Evolutionary conservation across 2,329 filamentous ascomycete species (phyloP), one percentile per base, ranked within the genome.

Genomic region (Pseudogymnoascus sp.): DNA sequence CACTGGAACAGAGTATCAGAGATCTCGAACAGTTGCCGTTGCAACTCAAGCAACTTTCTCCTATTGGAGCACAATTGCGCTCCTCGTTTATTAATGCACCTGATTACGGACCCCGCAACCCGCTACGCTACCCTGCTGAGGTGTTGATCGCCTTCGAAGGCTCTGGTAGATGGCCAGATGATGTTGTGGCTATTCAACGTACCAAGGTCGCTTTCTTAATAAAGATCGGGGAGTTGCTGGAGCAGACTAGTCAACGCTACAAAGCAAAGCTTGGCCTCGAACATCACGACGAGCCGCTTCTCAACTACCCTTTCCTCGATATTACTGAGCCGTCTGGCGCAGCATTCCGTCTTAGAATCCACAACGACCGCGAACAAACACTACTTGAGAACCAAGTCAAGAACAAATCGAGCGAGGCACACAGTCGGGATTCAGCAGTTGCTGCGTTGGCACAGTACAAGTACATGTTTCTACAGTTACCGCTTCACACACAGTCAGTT

Each of bases 111-210:
- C 78, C 80, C 13, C 65, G 65, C 11, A 63, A 66, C 15, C 69
- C 68, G 19, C 62, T 75, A 36, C 76, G 78, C 60, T 79, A 78
- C 19, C 88, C 90, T 0, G 88, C 93, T 68, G 87, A 96, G 68
- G 83, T 96, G 33, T 83, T 92, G 44, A 81, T 99, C 59, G 93
- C 93, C 72, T 97, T 99, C 69, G 95, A 99, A 77, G 90, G 89
- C 4, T 97, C 95, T 6, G 88, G 87, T 53, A 88, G 91, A 69
- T 99, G 95, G 95, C 95, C 95, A 0, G 93, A 97, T 72, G 91
- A 96, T 71, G 77, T 97, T 8, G 85, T 85, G 3, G 93, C 93
- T 4, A 96, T 97, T 63, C 95, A 99, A 74, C 86, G 92, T 71
- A 93, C 92, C 11, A 99, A 99, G 76, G 84, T 96, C 40, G 95